These are phyloP conservation scores for Allium sativum DNA, from an alignment of 106 monocot genomes.

Conservation along the genomic window DNA sequence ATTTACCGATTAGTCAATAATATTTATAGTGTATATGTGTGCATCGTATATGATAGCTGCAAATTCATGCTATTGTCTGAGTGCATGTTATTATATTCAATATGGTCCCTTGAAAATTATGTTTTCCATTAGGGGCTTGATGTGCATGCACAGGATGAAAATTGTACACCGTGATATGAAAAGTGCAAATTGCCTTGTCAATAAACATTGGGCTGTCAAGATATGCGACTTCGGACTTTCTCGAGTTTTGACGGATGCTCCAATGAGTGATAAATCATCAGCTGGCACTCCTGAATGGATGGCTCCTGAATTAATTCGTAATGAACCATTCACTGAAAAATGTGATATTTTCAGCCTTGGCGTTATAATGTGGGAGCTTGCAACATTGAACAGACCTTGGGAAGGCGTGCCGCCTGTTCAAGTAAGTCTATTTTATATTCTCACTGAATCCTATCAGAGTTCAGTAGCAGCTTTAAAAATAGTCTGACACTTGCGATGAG, in stretches of 20 bases:
- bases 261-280: constrained; percentile 72
- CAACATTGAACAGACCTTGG: constrained; percentile 84
- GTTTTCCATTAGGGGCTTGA: constrained; percentile 50
- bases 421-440: constrained; percentile 27
- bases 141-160: constrained; percentile 99
- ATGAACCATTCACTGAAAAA: constrained; percentile 81
- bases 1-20: too few relatives aligned
- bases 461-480: too few relatives aligned
- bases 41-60: too few relatives aligned
- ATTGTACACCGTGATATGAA: constrained; percentile 96
- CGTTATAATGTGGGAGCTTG: constrained; percentile 98
- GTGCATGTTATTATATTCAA: neutral
- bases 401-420: constrained; percentile 83
- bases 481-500: too few relatives aligned
- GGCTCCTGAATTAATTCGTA: constrained; percentile 95
- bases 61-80: neutral
- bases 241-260: constrained; percentile 41
- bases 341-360: constrained; percentile 98
- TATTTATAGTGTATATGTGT: too few relatives aligned
- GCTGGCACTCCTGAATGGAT: constrained; percentile 99
- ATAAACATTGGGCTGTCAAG: constrained; percentile 91
- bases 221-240: constrained; percentile 99
- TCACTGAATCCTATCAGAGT: neutral
- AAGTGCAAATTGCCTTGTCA: constrained; percentile 96
- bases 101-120: neutral